Evolutionary conservation across 108 stramenopile genomes (phyloP).

Genomic region (Skeletonema potamos): DNA sequence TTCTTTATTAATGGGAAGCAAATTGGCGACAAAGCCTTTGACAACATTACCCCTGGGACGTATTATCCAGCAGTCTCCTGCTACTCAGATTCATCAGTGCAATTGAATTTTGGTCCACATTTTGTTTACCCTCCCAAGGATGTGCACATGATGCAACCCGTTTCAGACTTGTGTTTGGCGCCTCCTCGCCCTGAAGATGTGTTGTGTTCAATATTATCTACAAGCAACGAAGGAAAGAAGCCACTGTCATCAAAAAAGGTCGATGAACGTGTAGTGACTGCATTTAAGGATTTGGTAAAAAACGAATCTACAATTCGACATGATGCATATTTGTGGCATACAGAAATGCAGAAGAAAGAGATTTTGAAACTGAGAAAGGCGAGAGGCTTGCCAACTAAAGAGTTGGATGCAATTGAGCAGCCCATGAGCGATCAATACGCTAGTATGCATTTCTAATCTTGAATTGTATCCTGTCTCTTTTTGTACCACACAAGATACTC

Average conservation of each 20-base stretch:
- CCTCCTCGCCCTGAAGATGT: slow-evolving; percentile 66
- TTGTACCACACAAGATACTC: too few relatives aligned
- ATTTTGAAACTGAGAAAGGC: slow-evolving; percentile 48
- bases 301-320: slow-evolving; percentile 54
- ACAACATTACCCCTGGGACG: slow-evolving; percentile 55
- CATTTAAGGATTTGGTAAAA: slow-evolving; percentile 66
- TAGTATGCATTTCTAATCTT: too few relatives aligned
- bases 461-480: too few relatives aligned
- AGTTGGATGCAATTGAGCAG: slow-evolving; percentile 33
- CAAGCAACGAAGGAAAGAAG: slow-evolving; percentile 49
- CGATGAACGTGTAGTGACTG: slow-evolving; percentile 41
- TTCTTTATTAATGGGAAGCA: slow-evolving; percentile 93
- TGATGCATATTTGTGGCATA: slow-evolving; percentile 53
- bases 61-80: slow-evolving; percentile 85
- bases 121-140: slow-evolving; percentile 72
- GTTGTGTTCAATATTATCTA: slow-evolving; percentile 38
- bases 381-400: slow-evolving; percentile 47
- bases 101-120: slow-evolving; percentile 81
- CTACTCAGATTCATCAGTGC: slow-evolving; percentile 71
- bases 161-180: slow-evolving; percentile 56
- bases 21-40: slow-evolving; percentile 75
- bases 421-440: not conserved
- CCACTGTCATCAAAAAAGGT: slow-evolving; percentile 51
- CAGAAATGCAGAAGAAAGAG: slow-evolving; percentile 50
- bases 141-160: slow-evolving; percentile 51